Conservation (phyloP, 352 stramenopile genomes). For the Phytophthora lateralis region DNA sequence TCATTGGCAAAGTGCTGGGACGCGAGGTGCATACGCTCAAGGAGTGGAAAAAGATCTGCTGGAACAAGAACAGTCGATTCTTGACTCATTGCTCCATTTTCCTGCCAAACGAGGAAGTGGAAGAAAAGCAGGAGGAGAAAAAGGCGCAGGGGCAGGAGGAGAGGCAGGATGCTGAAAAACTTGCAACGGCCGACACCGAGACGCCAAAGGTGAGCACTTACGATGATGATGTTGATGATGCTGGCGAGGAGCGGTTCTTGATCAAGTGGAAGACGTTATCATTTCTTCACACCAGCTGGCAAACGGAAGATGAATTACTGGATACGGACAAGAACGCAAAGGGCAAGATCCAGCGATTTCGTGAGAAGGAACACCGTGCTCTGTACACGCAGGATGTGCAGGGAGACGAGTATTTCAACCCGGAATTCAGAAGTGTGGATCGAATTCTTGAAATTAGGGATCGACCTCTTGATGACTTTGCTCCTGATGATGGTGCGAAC, state of each 20-base stretch:
- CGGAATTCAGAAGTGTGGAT: slow-evolving; percentile 89
- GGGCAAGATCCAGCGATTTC: slow-evolving; percentile 88
- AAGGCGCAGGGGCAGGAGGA: slow-evolving; percentile 11
- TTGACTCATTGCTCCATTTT: slow-evolving; percentile 86
- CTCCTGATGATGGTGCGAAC: slow-evolving; percentile 39
- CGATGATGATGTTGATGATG: slow-evolving; percentile 36
- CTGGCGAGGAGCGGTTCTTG: slow-evolving; percentile 84
- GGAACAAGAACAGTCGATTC: slow-evolving; percentile 77
- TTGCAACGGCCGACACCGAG: not conserved
- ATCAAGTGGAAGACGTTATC: slow-evolving; percentile 92
- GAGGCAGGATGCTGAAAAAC: slow-evolving; percentile 10
- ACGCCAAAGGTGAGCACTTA: slow-evolving; percentile 15
- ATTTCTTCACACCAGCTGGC: slow-evolving; percentile 91
- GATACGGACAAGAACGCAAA: slow-evolving; percentile 87
- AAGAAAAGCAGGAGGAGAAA: slow-evolving; percentile 20
- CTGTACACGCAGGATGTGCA: slow-evolving; percentile 55
- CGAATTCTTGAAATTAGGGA: slow-evolving; percentile 89
- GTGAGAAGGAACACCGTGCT: slow-evolving; percentile 68
- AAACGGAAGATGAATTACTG: slow-evolving; percentile 83
- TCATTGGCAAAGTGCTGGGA: slow-evolving; percentile 86
- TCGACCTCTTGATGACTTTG: slow-evolving; percentile 72
- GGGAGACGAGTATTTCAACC: slow-evolving; percentile 92
- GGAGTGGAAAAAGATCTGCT: slow-evolving; percentile 79
- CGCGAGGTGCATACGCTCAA: slow-evolving; percentile 80
- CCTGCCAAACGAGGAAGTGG: slow-evolving; percentile 56